A percentile compares a stretch with the other conserved stretches of the same genome.
Conservation (phyloP, 805 yeast species). For the Candida odintsovae region DNA sequence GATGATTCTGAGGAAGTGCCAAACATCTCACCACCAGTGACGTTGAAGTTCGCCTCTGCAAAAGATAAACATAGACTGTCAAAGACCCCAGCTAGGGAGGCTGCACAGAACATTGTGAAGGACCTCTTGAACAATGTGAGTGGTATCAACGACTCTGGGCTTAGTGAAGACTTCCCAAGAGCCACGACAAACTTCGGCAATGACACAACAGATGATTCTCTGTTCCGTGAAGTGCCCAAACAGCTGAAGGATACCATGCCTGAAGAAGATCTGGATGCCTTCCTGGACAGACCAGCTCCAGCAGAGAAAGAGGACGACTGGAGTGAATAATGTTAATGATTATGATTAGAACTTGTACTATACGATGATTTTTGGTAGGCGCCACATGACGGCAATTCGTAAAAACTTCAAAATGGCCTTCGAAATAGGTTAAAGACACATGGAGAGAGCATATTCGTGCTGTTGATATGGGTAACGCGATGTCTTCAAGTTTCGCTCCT, state of each 20-base stretch:
- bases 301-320: conserved; percentile 9
- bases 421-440: too few relatives aligned
- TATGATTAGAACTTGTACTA: neutral
- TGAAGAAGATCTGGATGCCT: conserved; percentile 20
- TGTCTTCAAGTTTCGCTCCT: conserved; percentile 92
- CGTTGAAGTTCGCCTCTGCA: conserved; percentile 18
- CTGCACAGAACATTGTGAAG: conserved; percentile 20
- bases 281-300: conserved; percentile 14
- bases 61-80: neutral
- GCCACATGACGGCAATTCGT: neutral
- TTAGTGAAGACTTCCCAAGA: neutral
- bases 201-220: conserved; percentile 5
- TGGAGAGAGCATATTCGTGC: neutral
- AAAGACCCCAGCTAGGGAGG: conserved; percentile 18
- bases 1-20: conserved; percentile 23
- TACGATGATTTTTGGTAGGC: neutral
- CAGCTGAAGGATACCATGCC: neutral
- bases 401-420: too few relatives aligned
- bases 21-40: conserved; percentile 21
- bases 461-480: conserved; percentile 53
- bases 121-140: conserved; percentile 21
- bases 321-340: conserved; percentile 13
- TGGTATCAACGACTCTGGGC: conserved; percentile 19
- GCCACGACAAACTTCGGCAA: neutral
- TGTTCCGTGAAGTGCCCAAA: conserved; percentile 2